A percentile compares a stretch with the other conserved stretches of the same genome.
Evolutionary conservation across 1,284 basidiomycete genomes (phyloP).

Genomic region (Athelia psychrophila): DNA sequence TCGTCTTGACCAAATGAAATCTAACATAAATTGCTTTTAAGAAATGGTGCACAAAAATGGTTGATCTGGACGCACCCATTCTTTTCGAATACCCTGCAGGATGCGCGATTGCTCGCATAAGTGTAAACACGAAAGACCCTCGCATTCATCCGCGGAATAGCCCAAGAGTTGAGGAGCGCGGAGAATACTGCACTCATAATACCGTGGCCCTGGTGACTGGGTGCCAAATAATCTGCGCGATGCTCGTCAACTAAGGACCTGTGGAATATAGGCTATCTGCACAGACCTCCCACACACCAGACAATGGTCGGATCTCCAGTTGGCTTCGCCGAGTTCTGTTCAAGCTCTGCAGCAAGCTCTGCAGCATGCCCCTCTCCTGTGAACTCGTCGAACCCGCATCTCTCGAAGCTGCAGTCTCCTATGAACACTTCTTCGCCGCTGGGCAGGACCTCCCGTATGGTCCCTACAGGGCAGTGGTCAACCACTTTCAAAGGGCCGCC

Average conservation of each 20-base stretch:
- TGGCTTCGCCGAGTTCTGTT: constrained; percentile 33
- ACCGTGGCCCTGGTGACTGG: constrained; percentile 58
- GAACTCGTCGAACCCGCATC: constrained; percentile 33
- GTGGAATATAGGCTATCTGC: background rate
- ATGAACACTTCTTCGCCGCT: constrained; percentile 47
- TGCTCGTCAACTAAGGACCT: background rate
- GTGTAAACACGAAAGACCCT: constrained; percentile 41
- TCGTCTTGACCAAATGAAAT: constrained; percentile 28
- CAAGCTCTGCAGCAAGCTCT: constrained; percentile 19
- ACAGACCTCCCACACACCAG: constrained; percentile 53
- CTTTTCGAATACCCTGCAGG: constrained; percentile 61
- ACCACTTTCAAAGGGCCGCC: constrained; percentile 22
- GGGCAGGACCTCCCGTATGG: constrained; percentile 42
- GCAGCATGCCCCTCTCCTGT: constrained; percentile 27
- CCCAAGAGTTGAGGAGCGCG: constrained; percentile 53
- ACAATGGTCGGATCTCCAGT: constrained; percentile 46
- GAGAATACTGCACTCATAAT: constrained; percentile 63
- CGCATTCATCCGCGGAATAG: constrained; percentile 54
- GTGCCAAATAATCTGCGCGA: constrained; percentile 48
- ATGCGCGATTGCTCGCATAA: constrained; percentile 51
- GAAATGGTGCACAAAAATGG: background rate
- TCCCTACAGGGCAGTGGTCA: constrained; percentile 38
- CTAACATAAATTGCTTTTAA: background rate
- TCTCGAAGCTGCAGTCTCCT: constrained; percentile 38
- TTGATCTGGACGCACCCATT: constrained; percentile 44